Percentiles rank a stretch among this genome's conserved stretches.
phyloP scores from a whole-genome alignment of 345 rosid species.

The Murraya paniculata region DNA sequence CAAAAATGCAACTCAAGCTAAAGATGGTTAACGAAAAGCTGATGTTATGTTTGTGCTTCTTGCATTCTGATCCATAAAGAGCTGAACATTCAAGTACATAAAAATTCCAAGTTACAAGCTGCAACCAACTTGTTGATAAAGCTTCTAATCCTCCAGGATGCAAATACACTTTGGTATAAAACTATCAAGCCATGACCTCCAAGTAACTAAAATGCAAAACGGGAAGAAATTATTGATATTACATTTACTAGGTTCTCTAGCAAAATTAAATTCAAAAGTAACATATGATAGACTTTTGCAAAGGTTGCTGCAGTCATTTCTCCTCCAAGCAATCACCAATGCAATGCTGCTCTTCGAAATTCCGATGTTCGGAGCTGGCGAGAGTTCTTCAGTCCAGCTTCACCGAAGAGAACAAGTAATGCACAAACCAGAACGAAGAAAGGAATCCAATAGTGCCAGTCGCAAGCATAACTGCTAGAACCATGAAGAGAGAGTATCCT shows the following conservation, averaged over 20 bases:
- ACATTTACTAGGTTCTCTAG: conserved; percentile 31
- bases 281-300: background rate
- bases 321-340: background rate
- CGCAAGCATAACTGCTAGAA: conserved; percentile 65
- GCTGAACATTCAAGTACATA: background rate
- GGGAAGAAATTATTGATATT: conserved; percentile 27
- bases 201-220: conserved; percentile 21
- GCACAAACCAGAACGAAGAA: conserved; percentile 74
- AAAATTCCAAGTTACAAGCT: conserved; percentile 1
- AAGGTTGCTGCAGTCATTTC: background rate
- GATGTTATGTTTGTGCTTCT: background rate
- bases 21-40: background rate
- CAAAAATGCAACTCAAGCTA: background rate
- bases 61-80: background rate
- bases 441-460: conserved; percentile 73
- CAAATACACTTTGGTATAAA: background rate
- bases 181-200: conserved; percentile 18
- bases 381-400: conserved; percentile 55
- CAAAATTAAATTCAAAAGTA: conserved; percentile 8
- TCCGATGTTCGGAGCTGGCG: background rate
- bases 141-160: conserved; percentile 2
- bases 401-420: conserved; percentile 71
- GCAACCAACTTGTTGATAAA: background rate
- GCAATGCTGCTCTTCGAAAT: background rate
- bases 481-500: conserved; percentile 71